phyloP scores from a whole-genome alignment of 805 yeast species.

The Metschnikowia matae region DNA sequence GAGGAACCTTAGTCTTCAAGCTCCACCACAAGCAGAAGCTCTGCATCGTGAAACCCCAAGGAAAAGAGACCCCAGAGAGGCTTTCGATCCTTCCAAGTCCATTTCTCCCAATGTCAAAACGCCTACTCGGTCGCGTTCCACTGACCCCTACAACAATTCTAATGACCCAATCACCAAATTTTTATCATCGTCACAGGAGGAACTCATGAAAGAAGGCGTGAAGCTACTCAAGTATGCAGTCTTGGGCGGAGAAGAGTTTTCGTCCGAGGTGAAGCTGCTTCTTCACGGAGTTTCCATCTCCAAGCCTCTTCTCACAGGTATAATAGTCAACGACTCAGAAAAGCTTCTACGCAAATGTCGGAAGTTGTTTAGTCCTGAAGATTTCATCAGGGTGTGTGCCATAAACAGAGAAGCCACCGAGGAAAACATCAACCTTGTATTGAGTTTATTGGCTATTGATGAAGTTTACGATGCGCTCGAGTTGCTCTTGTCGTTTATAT shows the following conservation, averaged over 20 bases:
- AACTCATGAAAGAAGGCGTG: constrained; percentile 33
- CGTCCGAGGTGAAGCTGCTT: constrained; percentile 20
- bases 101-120: not conserved
- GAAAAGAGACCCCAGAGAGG: not conserved
- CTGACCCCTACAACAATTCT: constrained; percentile 11
- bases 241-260: constrained; percentile 31
- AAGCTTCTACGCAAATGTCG: constrained; percentile 22
- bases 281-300: constrained; percentile 26
- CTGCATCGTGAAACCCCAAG: not conserved
- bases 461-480: constrained; percentile 28
- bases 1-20: not conserved
- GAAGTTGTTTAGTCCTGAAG: constrained; percentile 27
- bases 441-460: constrained; percentile 23
- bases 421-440: constrained; percentile 20
- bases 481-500: constrained; percentile 26
- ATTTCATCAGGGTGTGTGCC: constrained; percentile 31
- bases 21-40: not conserved
- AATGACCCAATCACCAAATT: constrained; percentile 36
- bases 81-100: not conserved
- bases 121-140: not conserved
- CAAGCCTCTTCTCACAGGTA: constrained; percentile 29
- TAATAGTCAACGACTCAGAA: constrained; percentile 28
- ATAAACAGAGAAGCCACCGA: constrained; percentile 22
- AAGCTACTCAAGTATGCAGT: constrained; percentile 36
- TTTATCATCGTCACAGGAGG: constrained; percentile 29